Evolutionary conservation across 805 yeast species (phyloP), one percentile per base, ranked within the genome.

Genomic region (Metschnikowia aberdeeniae): DNA sequence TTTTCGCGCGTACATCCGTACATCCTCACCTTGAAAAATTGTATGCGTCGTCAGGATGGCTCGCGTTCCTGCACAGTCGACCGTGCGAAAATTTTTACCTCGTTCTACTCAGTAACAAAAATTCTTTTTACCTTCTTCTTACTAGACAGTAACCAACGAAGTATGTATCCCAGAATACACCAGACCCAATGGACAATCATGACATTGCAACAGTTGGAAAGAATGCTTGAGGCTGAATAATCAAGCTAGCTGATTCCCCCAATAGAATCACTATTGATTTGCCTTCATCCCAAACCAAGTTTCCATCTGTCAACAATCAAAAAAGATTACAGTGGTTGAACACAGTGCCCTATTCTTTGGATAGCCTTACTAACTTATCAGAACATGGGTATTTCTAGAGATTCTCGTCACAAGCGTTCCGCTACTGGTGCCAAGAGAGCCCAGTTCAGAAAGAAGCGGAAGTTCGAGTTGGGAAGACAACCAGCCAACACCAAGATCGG

Each of bases 341-440:
- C 26, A 22, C 26, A 22, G 6, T 22, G 4, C 8, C 24, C 24
- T 22, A 22, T 22, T 22, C 8, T 22, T 22, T 22, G 26, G 4
- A 22, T 7, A 22, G 26, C 26, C 24, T 38, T 51, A 51, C 55
- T 51, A 51, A 51, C 55, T 41, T n/a, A 14, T 30, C 41, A 44
- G 49, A 86, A 75, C 76, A 92, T 92, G 99, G 98, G 99, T 90
- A 92, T 92, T 86, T 89, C 98, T 78, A 92, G 99, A 84, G 98
- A 93, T 84, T 92, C 99, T 77, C 97, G 97, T 81, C 99, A 93
- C 90, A 92, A 92, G 88, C 95, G 99, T 80, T 79, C 97, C 68
- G 96, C 95, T 77, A 90, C 99, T 72, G 99, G 99, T 86, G 99
- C 99, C 75, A 90, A 89, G 80, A 89, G 97, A 80, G 98, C 98